These are phyloP conservation scores for Solanum virginianum DNA, from an alignment of 257 asterid species.

Conservation along the genomic window DNA sequence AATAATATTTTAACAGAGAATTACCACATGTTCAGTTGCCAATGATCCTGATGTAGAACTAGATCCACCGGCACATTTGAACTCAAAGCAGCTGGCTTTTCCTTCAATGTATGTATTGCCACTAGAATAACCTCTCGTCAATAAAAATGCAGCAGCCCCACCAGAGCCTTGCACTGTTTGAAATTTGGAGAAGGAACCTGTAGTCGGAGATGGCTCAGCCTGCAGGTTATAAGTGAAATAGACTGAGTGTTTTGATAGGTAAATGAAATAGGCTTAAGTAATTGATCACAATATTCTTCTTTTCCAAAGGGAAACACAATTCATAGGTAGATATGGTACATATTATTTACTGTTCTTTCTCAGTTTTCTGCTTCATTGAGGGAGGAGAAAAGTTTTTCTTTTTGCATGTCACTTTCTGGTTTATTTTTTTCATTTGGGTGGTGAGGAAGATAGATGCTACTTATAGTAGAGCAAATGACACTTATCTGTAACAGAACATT, in stretches of 20 bases:
- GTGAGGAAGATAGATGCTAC: not conserved
- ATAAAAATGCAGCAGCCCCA: constrained; percentile 27
- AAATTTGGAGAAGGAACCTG: constrained; percentile 75
- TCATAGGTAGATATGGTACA: not conserved
- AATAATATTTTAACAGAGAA: not conserved
- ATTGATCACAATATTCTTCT: not conserved
- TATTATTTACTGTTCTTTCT: not conserved
- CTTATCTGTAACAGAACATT: not conserved
- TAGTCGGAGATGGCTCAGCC: constrained; percentile 99
- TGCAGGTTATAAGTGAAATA: constrained; percentile 10
- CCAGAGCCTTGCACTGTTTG: constrained; percentile 60
- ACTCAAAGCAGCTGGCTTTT: constrained; percentile 54
- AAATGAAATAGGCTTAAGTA: not conserved
- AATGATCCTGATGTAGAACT: constrained; percentile 43
- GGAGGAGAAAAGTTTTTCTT: not conserved
- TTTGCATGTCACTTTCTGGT: not conserved
- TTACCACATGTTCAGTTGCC: constrained; percentile 44
- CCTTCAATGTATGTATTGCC: constrained; percentile 20
- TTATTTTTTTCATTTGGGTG: not conserved
- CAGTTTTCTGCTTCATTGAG: not conserved
- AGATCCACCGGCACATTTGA: constrained; percentile 61
- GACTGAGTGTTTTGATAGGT: not conserved
- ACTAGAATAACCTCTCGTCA: constrained; percentile 7
- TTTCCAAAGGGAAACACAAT: not conserved
- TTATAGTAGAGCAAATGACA: not conserved